Evolutionary conservation across 2,329 filamentous ascomycete species (phyloP).

Genomic region (Lithohypha guttulata): DNA sequence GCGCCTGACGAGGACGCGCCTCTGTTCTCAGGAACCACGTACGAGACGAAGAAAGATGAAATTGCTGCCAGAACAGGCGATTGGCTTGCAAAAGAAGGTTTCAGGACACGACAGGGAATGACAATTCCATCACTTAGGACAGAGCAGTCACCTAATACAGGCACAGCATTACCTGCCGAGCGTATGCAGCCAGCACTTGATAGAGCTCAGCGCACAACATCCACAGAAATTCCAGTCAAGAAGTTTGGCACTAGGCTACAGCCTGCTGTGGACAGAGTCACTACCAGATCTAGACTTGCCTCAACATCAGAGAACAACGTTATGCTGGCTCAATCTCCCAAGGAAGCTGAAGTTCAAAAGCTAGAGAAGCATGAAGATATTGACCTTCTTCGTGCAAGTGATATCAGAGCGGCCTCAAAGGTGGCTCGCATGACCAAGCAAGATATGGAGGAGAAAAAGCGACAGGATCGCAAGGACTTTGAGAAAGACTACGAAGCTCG

Average conservation of each 20-base stretch:
- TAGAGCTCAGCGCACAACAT: conserved; percentile 7
- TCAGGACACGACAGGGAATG: conserved; percentile 6
- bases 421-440: conserved; percentile 17
- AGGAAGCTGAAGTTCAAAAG: neutral
- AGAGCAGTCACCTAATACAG: neutral
- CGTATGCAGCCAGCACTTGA: conserved; percentile 16
- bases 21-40: conserved; percentile 21
- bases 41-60: conserved; percentile 9
- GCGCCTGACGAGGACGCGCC: conserved; percentile 16
- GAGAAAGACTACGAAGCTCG: conserved; percentile 20
- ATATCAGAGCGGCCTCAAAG: conserved; percentile 27
- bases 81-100: conserved; percentile 18
- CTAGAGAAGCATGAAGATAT: conserved; percentile 21
- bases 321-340: conserved; percentile 11
- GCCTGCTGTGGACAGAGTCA: conserved; percentile 6
- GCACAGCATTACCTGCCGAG: neutral
- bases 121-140: conserved; percentile 2
- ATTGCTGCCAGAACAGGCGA: conserved; percentile 1
- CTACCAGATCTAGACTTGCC: neutral
- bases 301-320: conserved; percentile 8
- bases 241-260: conserved; percentile 8
- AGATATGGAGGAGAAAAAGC: conserved; percentile 17
- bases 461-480: conserved; percentile 16
- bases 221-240: conserved; percentile 3
- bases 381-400: conserved; percentile 27